Evolutionary conservation across 176 grass and related monocot species (phyloP), one percentile per base, ranked within the genome.

Genomic region (Neostapfia colusana): DNA sequence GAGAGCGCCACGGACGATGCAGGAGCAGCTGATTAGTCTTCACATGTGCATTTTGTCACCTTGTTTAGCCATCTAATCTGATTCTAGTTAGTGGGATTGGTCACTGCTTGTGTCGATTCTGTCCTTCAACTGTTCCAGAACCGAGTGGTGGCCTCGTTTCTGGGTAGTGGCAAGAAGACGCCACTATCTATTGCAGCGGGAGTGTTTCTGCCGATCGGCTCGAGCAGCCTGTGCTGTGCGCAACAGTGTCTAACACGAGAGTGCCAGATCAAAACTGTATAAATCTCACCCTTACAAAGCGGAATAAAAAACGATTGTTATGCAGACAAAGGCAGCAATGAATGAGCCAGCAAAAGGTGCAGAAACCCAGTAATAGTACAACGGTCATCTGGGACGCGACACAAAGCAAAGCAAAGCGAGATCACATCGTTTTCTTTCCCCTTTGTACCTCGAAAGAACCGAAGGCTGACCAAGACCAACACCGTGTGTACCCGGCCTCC

Each of bases 381-480:
- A 84, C 75, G 86, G 86, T 74, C 69, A 68, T 83, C 60, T 63
- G 34, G 23, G 55, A 58, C 10, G 26, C 12, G 59, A 17, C 59
- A 62, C 59, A 48, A 76, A 49, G 51, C 70, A 48, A 76, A 49
- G 51, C 70, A 23, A n/a, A 15, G 18, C 57, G 3, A 27, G 35
- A 83, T 63, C 55, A 80, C 43, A 69, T 78, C 16, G 62, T 44
- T 67, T 58, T 26, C 51, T 43, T 66, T 65, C 9, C 49, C 8
- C 45, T 87, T 72, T 68, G 8, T 25, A n/a, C 69, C 85, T 88
- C 81, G 64, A 88, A 88, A 84, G 81, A 80, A 80, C 37, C 86
- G 11, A 88, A 75, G 69, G n/a, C 69, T 88, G 74, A 31, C 31
- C 31, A n/a, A n/a, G 45, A 74, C 69, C 66, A 31, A 41, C 12